Conservation (phyloP, 495 filamentous ascomycete genomes). For the Margaritispora aquatica region DNA sequence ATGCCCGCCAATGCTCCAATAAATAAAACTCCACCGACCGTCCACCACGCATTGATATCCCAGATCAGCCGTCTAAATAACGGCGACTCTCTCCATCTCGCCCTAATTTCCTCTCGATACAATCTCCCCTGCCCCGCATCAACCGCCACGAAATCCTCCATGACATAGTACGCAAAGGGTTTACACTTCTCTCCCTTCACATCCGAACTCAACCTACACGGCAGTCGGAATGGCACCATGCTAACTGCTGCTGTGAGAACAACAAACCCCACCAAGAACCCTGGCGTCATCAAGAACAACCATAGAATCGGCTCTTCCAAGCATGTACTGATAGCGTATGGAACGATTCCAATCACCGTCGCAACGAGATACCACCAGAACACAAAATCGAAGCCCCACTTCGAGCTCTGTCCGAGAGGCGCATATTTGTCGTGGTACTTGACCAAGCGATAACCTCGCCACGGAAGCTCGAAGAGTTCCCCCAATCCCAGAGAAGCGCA, state of each 20-base stretch:
- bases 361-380: conserved; percentile 13
- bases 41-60: conserved; percentile 13
- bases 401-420: conserved; percentile 2
- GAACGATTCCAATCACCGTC: conserved; percentile 12
- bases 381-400: conserved; percentile 14
- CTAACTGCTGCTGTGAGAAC: neutral
- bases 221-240: conserved; percentile 2
- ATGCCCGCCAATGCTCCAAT: conserved; percentile 9
- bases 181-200: conserved; percentile 10
- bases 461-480: conserved; percentile 7
- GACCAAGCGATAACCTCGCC: conserved; percentile 7
- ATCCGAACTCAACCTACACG: conserved; percentile 8
- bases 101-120: conserved; percentile 5
- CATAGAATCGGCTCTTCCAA: conserved; percentile 6
- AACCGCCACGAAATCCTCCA: conserved; percentile 17
- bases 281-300: conserved; percentile 13
- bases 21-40: conserved; percentile 5
- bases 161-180: conserved; percentile 12
- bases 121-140: conserved; percentile 2
- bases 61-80: conserved; percentile 11
- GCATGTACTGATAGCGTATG: conserved; percentile 11
- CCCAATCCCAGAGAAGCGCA: conserved; percentile 8
- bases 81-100: conserved; percentile 5
- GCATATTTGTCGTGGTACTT: neutral
- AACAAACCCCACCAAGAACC: conserved; percentile 1